A percentile compares a stretch with the other conserved stretches of the same genome.
phyloP scores from a whole-genome alignment of 805 yeast species.

The Isabelozyma gotoi region DNA sequence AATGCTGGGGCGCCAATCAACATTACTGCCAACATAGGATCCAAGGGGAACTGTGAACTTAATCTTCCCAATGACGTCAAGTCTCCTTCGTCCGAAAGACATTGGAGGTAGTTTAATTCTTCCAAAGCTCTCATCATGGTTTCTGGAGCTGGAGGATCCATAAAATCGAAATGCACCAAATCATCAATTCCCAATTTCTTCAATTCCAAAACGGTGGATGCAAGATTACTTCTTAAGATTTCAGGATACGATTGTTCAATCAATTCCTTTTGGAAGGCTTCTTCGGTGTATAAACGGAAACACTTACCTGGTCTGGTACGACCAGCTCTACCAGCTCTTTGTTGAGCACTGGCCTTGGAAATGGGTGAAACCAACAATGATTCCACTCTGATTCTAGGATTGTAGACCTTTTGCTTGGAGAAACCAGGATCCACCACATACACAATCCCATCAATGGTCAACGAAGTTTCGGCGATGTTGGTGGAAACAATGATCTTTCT shows the following conservation, averaged over 20 bases:
- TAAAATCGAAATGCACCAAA: slow-evolving; percentile 94
- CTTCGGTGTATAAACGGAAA: slow-evolving; percentile 94
- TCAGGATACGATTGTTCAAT: slow-evolving; percentile 97
- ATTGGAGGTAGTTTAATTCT: slow-evolving; percentile 85
- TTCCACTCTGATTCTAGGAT: slow-evolving; percentile 94
- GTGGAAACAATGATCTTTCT: slow-evolving; percentile 91
- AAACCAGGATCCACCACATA: slow-evolving; percentile 98
- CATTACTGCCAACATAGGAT: slow-evolving; percentile 93
- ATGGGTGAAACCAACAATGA: slow-evolving; percentile 93
- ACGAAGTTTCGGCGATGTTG: slow-evolving; percentile 95
- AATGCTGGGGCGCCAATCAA: slow-evolving; percentile 84
- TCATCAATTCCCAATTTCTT: slow-evolving; percentile 95
- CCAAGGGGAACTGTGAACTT: slow-evolving; percentile 92
- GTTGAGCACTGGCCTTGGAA: slow-evolving; percentile 96
- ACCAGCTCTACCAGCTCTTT: slow-evolving; percentile 99
- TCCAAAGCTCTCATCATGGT: slow-evolving; percentile 99
- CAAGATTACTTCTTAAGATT: slow-evolving; percentile 84
- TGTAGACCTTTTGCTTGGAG: slow-evolving; percentile 93
- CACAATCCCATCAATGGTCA: slow-evolving; percentile 96
- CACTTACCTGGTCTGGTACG: slow-evolving; percentile 99
- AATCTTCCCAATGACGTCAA: slow-evolving; percentile 85
- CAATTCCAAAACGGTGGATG: slow-evolving; percentile 88
- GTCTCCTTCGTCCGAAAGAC: slow-evolving; percentile 90
- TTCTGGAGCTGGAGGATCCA: slow-evolving; percentile 99
- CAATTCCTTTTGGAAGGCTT: slow-evolving; percentile 89